These are phyloP conservation scores for Russula ochroleuca DNA, from an alignment of 768 basidiomycete species.

Conservation along the genomic window DNA sequence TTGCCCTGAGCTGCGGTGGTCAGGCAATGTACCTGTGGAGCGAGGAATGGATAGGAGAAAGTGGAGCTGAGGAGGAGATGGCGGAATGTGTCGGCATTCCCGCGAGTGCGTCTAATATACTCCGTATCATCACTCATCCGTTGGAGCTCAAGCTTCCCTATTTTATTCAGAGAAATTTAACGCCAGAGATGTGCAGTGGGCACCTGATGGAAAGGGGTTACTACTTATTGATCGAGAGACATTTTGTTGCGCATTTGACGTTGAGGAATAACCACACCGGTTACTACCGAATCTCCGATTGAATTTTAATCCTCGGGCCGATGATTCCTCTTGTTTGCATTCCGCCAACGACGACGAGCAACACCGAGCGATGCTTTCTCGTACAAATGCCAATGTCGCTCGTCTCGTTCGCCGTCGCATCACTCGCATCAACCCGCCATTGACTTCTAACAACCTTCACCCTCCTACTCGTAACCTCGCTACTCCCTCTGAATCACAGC, in stretches of 20 bases:
- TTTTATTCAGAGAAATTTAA: slow-evolving; percentile 58
- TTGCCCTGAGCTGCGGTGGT: slow-evolving; percentile 63
- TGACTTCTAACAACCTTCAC: background rate
- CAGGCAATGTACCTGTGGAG: slow-evolving; percentile 75
- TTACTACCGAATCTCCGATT: slow-evolving; percentile 20
- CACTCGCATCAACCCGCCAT: background rate
- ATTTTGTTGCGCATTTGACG: slow-evolving; percentile 50
- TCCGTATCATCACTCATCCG: background rate
- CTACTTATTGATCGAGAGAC: slow-evolving; percentile 68
- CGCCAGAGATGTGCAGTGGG: slow-evolving; percentile 67
- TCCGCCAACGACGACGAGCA: slow-evolving; percentile 18
- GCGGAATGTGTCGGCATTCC: slow-evolving; percentile 91
- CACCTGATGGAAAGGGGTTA: slow-evolving; percentile 82
- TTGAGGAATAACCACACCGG: slow-evolving; percentile 19
- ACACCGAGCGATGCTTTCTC: slow-evolving; percentile 24
- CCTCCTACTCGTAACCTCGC: slow-evolving; percentile 17
- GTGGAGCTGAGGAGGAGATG: slow-evolving; percentile 61
- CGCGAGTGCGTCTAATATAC: slow-evolving; percentile 52
- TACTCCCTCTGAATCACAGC: slow-evolving; percentile 22
- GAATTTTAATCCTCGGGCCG: slow-evolving; percentile 7
- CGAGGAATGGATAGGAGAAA: slow-evolving; percentile 67
- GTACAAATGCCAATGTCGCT: slow-evolving; percentile 19
- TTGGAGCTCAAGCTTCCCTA: background rate
- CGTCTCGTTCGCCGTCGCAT: slow-evolving; percentile 25
- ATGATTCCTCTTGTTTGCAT: background rate